These are phyloP conservation scores for Galeopsis tetrahit DNA, from an alignment of 257 asterid species.

Conservation along the genomic window DNA sequence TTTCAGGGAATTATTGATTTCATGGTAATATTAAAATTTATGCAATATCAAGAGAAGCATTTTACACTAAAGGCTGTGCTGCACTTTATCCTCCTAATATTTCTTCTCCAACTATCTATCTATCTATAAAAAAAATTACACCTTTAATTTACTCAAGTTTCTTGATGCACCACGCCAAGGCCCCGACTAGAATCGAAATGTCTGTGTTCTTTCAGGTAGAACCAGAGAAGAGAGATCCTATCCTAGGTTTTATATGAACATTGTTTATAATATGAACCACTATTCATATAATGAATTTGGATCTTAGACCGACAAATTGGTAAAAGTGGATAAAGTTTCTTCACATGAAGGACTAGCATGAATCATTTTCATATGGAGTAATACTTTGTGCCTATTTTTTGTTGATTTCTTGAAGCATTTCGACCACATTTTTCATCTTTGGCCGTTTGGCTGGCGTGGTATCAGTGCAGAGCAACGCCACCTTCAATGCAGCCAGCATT, in stretches of 20 bases:
- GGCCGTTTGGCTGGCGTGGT: constrained; percentile 93
- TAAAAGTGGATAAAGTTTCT: too few species aligned
- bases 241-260: too few species aligned
- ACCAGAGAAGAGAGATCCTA: too few species aligned
- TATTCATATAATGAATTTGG: too few species aligned
- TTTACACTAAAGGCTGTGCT: constrained; percentile 5
- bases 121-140: constrained; percentile 13
- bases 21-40: not conserved
- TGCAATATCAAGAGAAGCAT: not conserved
- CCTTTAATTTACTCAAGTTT: constrained; percentile 14
- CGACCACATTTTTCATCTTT: constrained; percentile 88
- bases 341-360: too few species aligned
- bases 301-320: too few species aligned
- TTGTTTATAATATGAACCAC: too few species aligned
- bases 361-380: too few species aligned
- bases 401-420: constrained; percentile 79
- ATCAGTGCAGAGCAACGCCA: constrained; percentile 88
- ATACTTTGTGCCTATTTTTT: constrained; percentile 36
- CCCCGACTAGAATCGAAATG: constrained; percentile 7
- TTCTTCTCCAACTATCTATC: constrained; percentile 27
- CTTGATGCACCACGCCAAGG: constrained; percentile 4
- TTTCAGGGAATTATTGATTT: not conserved
- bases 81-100: constrained; percentile 7
- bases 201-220: too few species aligned
- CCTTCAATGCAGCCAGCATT: constrained; percentile 86